Evolutionary conservation across 257 asterid species (phyloP).

Genomic region (Fraxinus cuspidata): DNA sequence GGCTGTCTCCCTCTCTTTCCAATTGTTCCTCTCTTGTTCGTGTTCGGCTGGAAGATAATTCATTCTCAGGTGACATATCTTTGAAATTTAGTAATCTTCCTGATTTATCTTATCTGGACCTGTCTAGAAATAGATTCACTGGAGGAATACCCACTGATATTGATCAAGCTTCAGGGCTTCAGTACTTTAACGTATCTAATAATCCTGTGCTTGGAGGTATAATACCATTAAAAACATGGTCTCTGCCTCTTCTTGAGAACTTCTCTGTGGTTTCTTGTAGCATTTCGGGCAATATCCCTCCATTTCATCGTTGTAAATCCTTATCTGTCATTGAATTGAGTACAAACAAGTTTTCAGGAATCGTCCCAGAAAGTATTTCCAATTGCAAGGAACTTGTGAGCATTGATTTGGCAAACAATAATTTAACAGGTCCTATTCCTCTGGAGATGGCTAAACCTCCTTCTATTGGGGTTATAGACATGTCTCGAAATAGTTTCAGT

Average conservation of each 20-base stretch:
- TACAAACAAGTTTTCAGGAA: constrained; percentile 67
- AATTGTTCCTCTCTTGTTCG: constrained; percentile 90
- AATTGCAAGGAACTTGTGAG: constrained; percentile 59
- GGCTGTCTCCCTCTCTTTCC: constrained; percentile 69
- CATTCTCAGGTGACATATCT: constrained; percentile 76
- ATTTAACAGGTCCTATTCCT: constrained; percentile 73
- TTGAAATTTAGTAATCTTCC: constrained; percentile 49
- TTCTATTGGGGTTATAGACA: constrained; percentile 47
- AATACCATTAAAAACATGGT: constrained; percentile 59
- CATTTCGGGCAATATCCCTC: constrained; percentile 69
- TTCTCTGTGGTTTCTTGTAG: constrained; percentile 77
- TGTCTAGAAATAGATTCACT: constrained; percentile 70
- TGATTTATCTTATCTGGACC: constrained; percentile 64
- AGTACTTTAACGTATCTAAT: constrained; percentile 73
- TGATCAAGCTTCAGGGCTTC: constrained; percentile 48
- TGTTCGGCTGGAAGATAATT: constrained; percentile 77
- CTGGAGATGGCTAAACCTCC: constrained; percentile 60
- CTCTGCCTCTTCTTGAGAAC: constrained; percentile 62
- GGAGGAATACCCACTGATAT: constrained; percentile 71
- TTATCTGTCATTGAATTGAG: constrained; percentile 69
- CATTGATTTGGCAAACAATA: constrained; percentile 66
- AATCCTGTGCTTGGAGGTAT: constrained; percentile 77
- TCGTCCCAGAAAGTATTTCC: constrained; percentile 57
- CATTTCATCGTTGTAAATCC: constrained; percentile 60
- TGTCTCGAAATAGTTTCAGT: constrained; percentile 61